phyloP scores from a whole-genome alignment of 208 protist species.

The Wallacemonas sp. region DNA sequence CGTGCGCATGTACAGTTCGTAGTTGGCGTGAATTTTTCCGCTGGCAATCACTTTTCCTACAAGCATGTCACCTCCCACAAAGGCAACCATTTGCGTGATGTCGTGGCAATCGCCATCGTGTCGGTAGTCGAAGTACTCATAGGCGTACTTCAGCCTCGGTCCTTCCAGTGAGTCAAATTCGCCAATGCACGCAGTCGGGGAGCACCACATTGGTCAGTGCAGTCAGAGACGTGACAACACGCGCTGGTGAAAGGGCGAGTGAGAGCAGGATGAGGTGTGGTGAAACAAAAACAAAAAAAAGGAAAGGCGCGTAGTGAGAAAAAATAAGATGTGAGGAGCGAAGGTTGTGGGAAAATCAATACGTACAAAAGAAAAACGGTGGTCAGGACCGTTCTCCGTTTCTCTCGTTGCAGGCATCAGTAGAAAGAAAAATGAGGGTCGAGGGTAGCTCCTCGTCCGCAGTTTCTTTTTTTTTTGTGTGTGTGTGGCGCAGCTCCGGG shows the following conservation, averaged over 20 bases:
- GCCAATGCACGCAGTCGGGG: constrained; percentile 66
- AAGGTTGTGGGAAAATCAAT: too few relatives aligned
- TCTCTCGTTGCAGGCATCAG: too few relatives aligned
- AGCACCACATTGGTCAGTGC: constrained; percentile 19
- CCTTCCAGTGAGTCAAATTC: constrained; percentile 83
- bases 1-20: constrained; percentile 43
- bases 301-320: too few relatives aligned
- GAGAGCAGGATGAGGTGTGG: background rate
- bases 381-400: too few relatives aligned
- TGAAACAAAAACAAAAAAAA: constrained; percentile 9
- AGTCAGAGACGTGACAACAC: background rate
- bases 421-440: too few relatives aligned
- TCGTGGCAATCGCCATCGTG: background rate
- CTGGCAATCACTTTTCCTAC: constrained; percentile 44
- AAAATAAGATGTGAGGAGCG: too few relatives aligned
- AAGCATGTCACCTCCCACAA: constrained; percentile 28
- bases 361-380: too few relatives aligned
- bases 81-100: constrained; percentile 25
- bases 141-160: constrained; percentile 58
- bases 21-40: constrained; percentile 44
- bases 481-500: too few relatives aligned
- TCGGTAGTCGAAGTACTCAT: constrained; percentile 65
- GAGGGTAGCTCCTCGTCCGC: too few relatives aligned
- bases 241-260: constrained; percentile 9
- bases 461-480: constrained; percentile 12